Evolutionary conservation across 768 basidiomycete genomes (phyloP).

Genomic region (Agaricus subrufescens): DNA sequence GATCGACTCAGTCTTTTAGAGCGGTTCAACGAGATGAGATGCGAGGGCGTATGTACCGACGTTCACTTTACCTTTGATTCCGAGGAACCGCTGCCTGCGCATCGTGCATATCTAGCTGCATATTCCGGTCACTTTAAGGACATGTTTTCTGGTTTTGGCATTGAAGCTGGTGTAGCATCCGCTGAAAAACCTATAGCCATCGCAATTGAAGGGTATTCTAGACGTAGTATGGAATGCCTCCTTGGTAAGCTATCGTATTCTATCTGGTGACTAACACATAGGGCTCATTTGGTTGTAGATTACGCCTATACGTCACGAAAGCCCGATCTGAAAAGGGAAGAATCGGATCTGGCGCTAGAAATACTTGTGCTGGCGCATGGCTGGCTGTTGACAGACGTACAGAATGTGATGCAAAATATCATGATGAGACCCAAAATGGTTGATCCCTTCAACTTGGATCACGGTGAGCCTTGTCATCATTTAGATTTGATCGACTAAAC

Average conservation of each 20-base stretch:
- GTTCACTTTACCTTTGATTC: slow-evolving; percentile 25
- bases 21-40: slow-evolving; percentile 30
- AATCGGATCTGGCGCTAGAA: slow-evolving; percentile 8
- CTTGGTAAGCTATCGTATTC: slow-evolving; percentile 20
- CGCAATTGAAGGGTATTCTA: slow-evolving; percentile 11
- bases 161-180: slow-evolving; percentile 17
- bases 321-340: background rate
- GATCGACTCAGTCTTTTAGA: slow-evolving; percentile 17
- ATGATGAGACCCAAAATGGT: slow-evolving; percentile 19
- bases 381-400: slow-evolving; percentile 5
- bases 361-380: slow-evolving; percentile 9
- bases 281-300: slow-evolving; percentile 17
- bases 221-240: slow-evolving; percentile 18
- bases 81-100: slow-evolving; percentile 23
- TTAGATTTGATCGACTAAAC: background rate
- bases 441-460: slow-evolving; percentile 20
- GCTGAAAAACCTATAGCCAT: slow-evolving; percentile 12
- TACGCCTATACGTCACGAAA: slow-evolving; percentile 24
- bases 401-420: slow-evolving; percentile 5
- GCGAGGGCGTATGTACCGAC: slow-evolving; percentile 27
- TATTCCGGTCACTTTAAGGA: slow-evolving; percentile 26
- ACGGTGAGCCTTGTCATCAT: slow-evolving; percentile 18
- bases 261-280: background rate
- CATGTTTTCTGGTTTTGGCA: slow-evolving; percentile 22
- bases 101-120: slow-evolving; percentile 34